Evolutionary conservation across 1,284 basidiomycete genomes (phyloP), one percentile per base, ranked within the genome.

Genomic region (Porogramme epimiltina): DNA sequence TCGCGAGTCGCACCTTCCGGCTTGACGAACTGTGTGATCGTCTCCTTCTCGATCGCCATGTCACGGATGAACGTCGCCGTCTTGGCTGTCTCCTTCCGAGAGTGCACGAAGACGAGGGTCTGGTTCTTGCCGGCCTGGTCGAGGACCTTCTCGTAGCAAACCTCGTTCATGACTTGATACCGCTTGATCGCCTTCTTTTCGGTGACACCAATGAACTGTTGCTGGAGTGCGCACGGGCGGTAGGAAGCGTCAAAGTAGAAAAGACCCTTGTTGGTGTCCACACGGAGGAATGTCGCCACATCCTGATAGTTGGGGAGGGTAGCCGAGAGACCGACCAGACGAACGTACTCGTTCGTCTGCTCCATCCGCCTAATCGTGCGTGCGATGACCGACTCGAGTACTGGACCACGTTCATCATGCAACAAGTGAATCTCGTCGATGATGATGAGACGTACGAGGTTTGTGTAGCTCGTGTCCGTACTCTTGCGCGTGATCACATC

Each of bases 121-220:
- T 95, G 92, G 59, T 94, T 91, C 74, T 91, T 92, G 47, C 91
- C 89, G 0, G 91, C 93, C 66, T 97, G 91, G 63, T 97, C 93
- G 25, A 96, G 82, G 0, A 97, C 92, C 76, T 99, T 99, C 70
- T 99, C 96, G 76, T 99, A 99, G 70, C 95, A 97, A 37, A 99
- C 95, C 69, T 99, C 95, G 74, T 99, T 99, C 83, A 95, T 96
- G 56, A 98, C 88, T 68, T 98, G 95, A 67, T 96, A 91, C 3
- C 97, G 86, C 72, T 97, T 98, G 80, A 99, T 98, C 0, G 97
- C 97, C 74, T 98, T 99, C 80, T 98, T 98, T 77, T 99, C 97
- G 0, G 96, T 98, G 57, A 99, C 88, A 56, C 97, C 97, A 58
- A 99, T 87, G 70, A 98, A 98, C 66, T 98, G 94, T 63, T 98